phyloP scores from a whole-genome alignment of 2,329 filamentous ascomycete species.

The Microcera coccophila region DNA sequence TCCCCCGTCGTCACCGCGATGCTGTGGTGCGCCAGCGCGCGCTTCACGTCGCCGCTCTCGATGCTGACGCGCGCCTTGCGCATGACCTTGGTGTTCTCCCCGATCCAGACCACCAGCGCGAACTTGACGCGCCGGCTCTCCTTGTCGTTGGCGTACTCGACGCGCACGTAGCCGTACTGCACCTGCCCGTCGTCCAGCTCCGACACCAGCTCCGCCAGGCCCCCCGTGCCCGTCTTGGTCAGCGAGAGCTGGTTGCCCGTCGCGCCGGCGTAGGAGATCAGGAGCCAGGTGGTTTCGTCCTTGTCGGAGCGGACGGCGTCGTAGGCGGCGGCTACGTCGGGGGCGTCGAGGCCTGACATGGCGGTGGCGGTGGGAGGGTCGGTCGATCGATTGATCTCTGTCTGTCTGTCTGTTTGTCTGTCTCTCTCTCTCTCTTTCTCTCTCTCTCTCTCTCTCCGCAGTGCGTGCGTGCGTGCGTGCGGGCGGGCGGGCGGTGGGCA shows the following conservation, averaged over 20 bases:
- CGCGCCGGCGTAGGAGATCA: constrained; percentile 57
- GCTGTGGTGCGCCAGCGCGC: constrained; percentile 60
- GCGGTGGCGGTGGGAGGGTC: background rate
- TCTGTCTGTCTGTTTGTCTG: background rate
- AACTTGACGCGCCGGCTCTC: constrained; percentile 68
- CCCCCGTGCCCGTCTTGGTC: constrained; percentile 55
- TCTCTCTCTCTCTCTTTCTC: background rate
- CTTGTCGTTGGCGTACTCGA: constrained; percentile 68
- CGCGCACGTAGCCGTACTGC: constrained; percentile 62
- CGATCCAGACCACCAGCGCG: constrained; percentile 64
- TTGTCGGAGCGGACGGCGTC: constrained; percentile 65
- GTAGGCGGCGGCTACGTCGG: constrained; percentile 62
- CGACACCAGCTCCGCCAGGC: constrained; percentile 54
- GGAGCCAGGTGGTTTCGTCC: constrained; percentile 62
- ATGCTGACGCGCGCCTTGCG: constrained; percentile 65
- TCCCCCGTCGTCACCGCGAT: constrained; percentile 61
- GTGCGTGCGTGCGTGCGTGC: too few relatives aligned
- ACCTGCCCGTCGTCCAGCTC: constrained; percentile 57
- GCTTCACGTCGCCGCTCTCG: constrained; percentile 63
- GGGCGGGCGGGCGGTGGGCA: too few relatives aligned
- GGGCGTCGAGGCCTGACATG: constrained; percentile 55
- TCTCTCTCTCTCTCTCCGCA: background rate
- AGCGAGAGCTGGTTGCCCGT: constrained; percentile 56
- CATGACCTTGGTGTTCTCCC: constrained; percentile 62
- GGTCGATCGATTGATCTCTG: background rate